Evolutionary conservation across 306 rosid species (phyloP).

Genomic region (Lathyrus oleraceus): DNA sequence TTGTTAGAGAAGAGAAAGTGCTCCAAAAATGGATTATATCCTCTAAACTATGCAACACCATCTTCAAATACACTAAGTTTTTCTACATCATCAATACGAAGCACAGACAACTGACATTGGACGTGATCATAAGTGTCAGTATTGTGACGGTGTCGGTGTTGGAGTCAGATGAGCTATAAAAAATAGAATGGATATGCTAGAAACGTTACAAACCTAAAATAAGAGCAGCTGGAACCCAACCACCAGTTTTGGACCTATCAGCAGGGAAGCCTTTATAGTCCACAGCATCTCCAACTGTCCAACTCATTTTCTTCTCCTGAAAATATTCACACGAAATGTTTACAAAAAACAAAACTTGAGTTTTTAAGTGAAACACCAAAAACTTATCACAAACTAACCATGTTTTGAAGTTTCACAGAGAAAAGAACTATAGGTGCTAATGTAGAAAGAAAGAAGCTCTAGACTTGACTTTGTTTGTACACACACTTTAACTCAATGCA

Average conservation of each 20-base stretch:
- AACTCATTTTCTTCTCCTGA: conserved; percentile 73
- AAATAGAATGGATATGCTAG: not conserved
- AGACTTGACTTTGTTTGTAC: not conserved
- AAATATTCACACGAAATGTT: not conserved
- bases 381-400: conserved; percentile 40
- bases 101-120: too few relatives aligned
- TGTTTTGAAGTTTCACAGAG: conserved; percentile 28
- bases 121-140: too few relatives aligned
- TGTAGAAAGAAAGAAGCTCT: conserved; percentile 21
- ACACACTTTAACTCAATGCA: conserved; percentile 35
- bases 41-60: not conserved
- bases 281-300: conserved; percentile 71
- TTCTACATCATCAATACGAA: not conserved
- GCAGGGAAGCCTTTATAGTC: conserved; percentile 80
- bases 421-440: conserved; percentile 17
- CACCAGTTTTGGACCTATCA: conserved; percentile 79
- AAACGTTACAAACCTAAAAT: conserved; percentile 58
- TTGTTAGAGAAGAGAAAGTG: not conserved
- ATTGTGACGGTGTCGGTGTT: too few relatives aligned
- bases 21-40: conserved; percentile 1
- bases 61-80: not conserved
- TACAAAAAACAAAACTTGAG: not conserved
- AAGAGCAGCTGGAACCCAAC: conserved; percentile 83
- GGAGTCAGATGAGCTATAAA: not conserved
- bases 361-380: conserved; percentile 19